Percentiles rank a stretch among this genome's conserved stretches.
phyloP scores from a whole-genome alignment of 2,329 filamentous ascomycete genomes.

The Colletotrichum orchidophilum region DNA sequence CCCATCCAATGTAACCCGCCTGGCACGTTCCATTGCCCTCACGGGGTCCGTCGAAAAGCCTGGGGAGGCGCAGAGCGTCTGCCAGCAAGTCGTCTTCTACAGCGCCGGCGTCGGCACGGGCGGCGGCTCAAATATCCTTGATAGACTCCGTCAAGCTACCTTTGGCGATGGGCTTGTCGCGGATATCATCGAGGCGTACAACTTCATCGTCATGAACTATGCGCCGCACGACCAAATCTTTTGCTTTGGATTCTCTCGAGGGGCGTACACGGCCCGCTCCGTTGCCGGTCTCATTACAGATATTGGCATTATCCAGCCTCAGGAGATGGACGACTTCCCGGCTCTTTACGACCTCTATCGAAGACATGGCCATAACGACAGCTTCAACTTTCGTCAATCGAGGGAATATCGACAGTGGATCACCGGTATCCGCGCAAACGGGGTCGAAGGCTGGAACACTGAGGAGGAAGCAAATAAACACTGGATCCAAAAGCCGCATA shows the following conservation, averaged over 20 bases:
- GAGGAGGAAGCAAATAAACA: background rate
- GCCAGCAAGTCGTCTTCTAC: conserved; percentile 2
- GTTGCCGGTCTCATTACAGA: conserved; percentile 48
- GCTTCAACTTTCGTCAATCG: conserved; percentile 3
- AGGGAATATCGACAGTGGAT: background rate
- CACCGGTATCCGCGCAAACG: background rate
- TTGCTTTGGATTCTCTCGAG: conserved; percentile 50
- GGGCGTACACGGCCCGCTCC: conserved; percentile 51
- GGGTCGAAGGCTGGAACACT: background rate
- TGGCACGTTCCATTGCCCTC: background rate
- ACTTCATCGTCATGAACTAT: conserved; percentile 50
- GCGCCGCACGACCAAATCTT: conserved; percentile 47
- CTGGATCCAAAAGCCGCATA: background rate
- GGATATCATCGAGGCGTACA: conserved; percentile 45
- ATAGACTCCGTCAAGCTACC: background rate
- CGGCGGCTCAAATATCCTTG: background rate
- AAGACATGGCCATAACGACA: background rate
- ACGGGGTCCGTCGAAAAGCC: background rate
- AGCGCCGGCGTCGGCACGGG: background rate
- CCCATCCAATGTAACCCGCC: conserved; percentile 20
- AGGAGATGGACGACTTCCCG: conserved; percentile 3
- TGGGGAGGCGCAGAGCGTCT: background rate
- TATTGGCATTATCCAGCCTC: conserved; percentile 35
- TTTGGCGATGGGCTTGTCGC: conserved; percentile 9
- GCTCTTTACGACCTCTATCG: background rate